Evolutionary conservation across 2,329 filamentous ascomycete species (phyloP), one percentile per base, ranked within the genome.

Genomic region (Monosporascus sp.): DNA sequence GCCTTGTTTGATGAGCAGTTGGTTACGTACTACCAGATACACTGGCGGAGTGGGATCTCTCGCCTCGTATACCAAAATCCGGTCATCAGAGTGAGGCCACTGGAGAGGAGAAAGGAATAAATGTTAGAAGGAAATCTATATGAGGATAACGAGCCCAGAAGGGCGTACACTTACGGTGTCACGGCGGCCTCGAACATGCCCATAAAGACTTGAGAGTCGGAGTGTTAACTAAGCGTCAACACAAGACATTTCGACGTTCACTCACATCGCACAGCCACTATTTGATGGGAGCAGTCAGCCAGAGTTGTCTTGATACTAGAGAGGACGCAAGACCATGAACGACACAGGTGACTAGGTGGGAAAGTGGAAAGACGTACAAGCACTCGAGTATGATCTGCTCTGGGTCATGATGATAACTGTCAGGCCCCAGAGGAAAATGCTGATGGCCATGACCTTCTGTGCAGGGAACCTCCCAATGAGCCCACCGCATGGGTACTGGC

Each of bases 401-500:
- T 71, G 68, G 2, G 68, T 70, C 55, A 69, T 49, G 31, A 71
- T 57, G 5, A 72, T 45, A 6, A 71, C 69, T 38, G 60, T 65
- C 5, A 67, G 28, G 3, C 70, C 70, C 70, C 69, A 72, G 0
- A 64, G 48, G 3, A 71, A 49, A 43, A 65, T 64, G 31, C 62
- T 65, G 28, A 68, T 59, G 0, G 60, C 63, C 26, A 72, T 56
- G 18, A 72, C 63, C 50, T 60, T 66, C 55, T 72, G 70, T 1
- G 70, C 70, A 2, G 67, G 67, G 46, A 59, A 72, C 31, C 70
- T 60, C 17, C 70, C 70, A 41, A 73, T 70, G 0, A 73, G 58
- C 69, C 68, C 71, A 5, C 70, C 70, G 46, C 70, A 72, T n/a
- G 70, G 70, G 52, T 73, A 72, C 48, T 72, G 70, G 2, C 70